Evolutionary conservation across 1,139 yeast genomes (phyloP).

Genomic region (Hyphopichia khmerensis): DNA sequence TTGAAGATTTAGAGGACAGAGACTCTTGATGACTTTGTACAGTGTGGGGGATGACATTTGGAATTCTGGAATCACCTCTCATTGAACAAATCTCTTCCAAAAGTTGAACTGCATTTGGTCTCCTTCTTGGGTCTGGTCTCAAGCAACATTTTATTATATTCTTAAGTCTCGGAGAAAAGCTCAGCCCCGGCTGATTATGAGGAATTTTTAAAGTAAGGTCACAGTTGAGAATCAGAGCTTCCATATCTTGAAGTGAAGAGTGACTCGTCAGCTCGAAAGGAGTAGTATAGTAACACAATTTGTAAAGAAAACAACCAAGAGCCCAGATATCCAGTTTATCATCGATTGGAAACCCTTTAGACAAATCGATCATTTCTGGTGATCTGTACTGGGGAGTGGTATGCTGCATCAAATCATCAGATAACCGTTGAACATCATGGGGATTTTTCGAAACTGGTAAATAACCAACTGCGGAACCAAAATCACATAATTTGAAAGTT

Average conservation of each 20-base stretch:
- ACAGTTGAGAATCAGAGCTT: slow-evolving; percentile 36
- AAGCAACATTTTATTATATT: slow-evolving; percentile 61
- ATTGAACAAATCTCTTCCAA: slow-evolving; percentile 66
- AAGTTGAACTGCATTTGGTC: slow-evolving; percentile 74
- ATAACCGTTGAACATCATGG: slow-evolving; percentile 65
- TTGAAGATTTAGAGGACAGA: not conserved
- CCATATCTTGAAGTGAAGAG: slow-evolving; percentile 37
- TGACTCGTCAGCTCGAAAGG: slow-evolving; percentile 78
- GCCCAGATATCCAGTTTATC: slow-evolving; percentile 98
- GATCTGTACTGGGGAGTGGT: slow-evolving; percentile 97
- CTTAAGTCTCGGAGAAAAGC: slow-evolving; percentile 47
- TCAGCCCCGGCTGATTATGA: slow-evolving; percentile 37
- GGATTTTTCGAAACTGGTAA: slow-evolving; percentile 63
- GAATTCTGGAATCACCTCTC: slow-evolving; percentile 52
- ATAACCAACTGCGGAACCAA: slow-evolving; percentile 84
- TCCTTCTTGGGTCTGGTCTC: slow-evolving; percentile 64
- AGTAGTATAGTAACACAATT: slow-evolving; percentile 88
- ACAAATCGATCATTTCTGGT: slow-evolving; percentile 94
- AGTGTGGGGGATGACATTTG: slow-evolving; percentile 46
- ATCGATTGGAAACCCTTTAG: slow-evolving; percentile 82
- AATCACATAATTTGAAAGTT: slow-evolving; percentile 83
- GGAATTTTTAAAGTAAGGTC: slow-evolving; percentile 34
- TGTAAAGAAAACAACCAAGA: slow-evolving; percentile 84
- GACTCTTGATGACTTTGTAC: slow-evolving; percentile 15
- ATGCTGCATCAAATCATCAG: slow-evolving; percentile 83